Evolutionary conservation across 495 filamentous ascomycete species (phyloP).

Genomic region (Hyaloscypha hepaticicola): DNA sequence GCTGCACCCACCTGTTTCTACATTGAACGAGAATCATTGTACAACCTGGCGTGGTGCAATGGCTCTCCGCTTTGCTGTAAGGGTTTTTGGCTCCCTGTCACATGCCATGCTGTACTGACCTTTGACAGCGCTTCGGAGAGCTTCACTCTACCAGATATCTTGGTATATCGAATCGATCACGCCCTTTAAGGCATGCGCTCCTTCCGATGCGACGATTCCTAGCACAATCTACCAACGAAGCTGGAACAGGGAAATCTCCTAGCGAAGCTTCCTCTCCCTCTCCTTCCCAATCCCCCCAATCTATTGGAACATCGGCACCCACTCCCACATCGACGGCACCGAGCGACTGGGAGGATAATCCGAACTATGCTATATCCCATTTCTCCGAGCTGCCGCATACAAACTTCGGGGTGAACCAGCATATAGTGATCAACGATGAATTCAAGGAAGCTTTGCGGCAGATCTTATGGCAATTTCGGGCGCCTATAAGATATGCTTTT

Average conservation of each 20-base stretch:
- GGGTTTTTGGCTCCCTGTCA: constrained; percentile 18
- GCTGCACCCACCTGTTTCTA: constrained; percentile 26
- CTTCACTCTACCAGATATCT: constrained; percentile 5
- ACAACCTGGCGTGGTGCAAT: constrained; percentile 19
- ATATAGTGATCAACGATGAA: constrained; percentile 89
- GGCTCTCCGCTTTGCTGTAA: constrained; percentile 26
- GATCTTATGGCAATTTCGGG: constrained; percentile 89
- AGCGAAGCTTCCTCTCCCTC: not conserved
- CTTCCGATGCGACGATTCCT: constrained; percentile 4
- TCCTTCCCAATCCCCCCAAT: not conserved
- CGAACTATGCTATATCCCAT: constrained; percentile 67
- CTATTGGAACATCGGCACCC: not conserved
- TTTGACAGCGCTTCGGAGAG: constrained; percentile 2
- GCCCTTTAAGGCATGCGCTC: not conserved
- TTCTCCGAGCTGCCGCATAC: constrained; percentile 86
- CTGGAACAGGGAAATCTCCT: not conserved
- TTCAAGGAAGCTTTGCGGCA: constrained; percentile 87
- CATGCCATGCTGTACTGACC: not conserved
- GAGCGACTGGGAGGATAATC: constrained; percentile 73
- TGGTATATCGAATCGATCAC: not conserved
- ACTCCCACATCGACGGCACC: constrained; percentile 16
- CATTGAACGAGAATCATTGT: not conserved
- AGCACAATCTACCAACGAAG: constrained; percentile 11
- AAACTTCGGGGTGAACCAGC: constrained; percentile 92
- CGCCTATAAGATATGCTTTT: constrained; percentile 92